phyloP scores from a whole-genome alignment of 2,329 filamentous ascomycete genomes.

The Aspergillus candidus region DNA sequence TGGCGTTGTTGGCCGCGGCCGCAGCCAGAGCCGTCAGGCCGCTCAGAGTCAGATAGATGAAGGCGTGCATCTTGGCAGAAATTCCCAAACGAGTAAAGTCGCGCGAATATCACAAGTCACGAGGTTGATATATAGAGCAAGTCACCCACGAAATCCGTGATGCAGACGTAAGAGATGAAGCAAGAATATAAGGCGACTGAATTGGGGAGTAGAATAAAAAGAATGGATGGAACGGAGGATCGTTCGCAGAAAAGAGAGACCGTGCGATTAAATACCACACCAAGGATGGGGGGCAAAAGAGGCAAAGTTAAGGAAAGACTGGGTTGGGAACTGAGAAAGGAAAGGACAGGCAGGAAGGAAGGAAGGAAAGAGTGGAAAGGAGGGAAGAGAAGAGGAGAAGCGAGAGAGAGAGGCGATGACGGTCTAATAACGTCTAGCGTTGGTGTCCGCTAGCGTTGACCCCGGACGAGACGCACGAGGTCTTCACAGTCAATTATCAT shows the following conservation, averaged over 20 bases:
- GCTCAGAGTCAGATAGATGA: slow-evolving; percentile 38
- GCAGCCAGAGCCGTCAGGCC: slow-evolving; percentile 41
- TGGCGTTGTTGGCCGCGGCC: slow-evolving; percentile 36
- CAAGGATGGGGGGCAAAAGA: not conserved
- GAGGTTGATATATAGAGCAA: not conserved
- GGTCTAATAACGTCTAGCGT: too few relatives aligned
- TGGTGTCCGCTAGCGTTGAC: too few relatives aligned
- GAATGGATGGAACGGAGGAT: not conserved
- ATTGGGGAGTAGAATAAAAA: not conserved
- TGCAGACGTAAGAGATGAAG: not conserved
- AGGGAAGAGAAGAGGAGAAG: slow-evolving; percentile 6
- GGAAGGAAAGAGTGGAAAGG: slow-evolving; percentile 1
- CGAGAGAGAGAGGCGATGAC: not conserved
- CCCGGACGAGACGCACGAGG: too few relatives aligned
- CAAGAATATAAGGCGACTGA: not conserved
- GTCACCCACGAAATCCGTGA: not conserved
- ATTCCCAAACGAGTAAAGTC: slow-evolving; percentile 3
- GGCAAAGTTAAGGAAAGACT: not conserved
- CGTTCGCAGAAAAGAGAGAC: not conserved
- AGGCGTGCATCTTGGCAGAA: slow-evolving; percentile 41
- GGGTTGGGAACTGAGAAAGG: too few relatives aligned
- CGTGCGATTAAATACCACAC: not conserved
- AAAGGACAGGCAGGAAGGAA: not conserved
- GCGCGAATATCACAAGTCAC: slow-evolving; percentile 2
- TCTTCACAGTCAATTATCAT: too few relatives aligned